Percentiles rank a stretch among this genome's conserved stretches.
Evolutionary conservation across 306 rosid species (phyloP).

Genomic region (Astragalus glycyphyllos): DNA sequence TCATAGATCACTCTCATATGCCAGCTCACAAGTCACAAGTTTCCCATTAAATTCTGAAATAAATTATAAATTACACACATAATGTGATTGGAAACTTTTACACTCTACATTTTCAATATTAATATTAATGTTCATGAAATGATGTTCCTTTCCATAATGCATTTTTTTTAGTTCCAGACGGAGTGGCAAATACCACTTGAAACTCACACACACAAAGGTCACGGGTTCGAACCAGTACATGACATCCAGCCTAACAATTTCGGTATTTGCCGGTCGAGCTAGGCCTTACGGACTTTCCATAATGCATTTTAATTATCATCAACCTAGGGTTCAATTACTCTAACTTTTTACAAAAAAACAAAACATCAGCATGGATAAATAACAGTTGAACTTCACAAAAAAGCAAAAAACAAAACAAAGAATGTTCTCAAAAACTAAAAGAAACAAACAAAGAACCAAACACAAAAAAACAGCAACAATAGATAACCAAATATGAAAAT

Average conservation of each 20-base stretch:
- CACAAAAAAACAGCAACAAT: not conserved
- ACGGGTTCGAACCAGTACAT: no score
- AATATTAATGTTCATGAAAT: slow-evolving; percentile 10
- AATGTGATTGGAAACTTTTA: slow-evolving; percentile 1
- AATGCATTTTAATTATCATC: slow-evolving; percentile 2
- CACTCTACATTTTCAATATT: slow-evolving; percentile 5
- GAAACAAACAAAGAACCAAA: not conserved
- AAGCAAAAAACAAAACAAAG: slow-evolving; percentile 5
- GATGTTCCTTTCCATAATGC: slow-evolving; percentile 23
- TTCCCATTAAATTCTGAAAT: slow-evolving; percentile 3
- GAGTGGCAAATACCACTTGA: no score
- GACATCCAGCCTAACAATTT: no score
- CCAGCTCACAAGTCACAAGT: slow-evolving; percentile 5
- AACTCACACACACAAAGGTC: no score
- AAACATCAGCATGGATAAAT: not conserved
- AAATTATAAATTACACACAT: slow-evolving; percentile 25
- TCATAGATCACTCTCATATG: slow-evolving; percentile 1
- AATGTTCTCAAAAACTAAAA: not conserved
- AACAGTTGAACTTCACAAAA: not conserved
- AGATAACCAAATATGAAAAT: slow-evolving; percentile 11
- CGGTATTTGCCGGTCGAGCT: no score
- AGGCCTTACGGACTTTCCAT: no score
- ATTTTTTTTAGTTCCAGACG: no score
- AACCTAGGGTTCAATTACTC: slow-evolving; percentile 28
- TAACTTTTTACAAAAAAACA: slow-evolving; percentile 2